Percentiles rank a stretch among this genome's conserved stretches.
Evolutionary conservation across 257 asterid species (phyloP).

Genomic region (Knoxia roxburghii): DNA sequence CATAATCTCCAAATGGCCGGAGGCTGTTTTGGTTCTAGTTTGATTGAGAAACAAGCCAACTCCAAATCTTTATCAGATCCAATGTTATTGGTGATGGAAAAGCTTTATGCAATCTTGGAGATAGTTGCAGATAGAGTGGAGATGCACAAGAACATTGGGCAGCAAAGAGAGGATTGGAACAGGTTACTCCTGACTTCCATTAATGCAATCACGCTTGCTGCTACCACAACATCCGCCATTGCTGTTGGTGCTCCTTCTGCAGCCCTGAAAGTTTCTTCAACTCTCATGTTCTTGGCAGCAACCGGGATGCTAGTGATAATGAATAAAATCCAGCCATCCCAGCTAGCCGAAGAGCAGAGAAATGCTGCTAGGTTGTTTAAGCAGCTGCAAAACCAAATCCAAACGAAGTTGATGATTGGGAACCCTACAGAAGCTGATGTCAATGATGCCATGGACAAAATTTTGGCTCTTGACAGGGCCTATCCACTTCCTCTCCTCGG

Average conservation of each 20-base stretch:
- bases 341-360: constrained; percentile 71
- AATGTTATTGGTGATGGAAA: constrained; percentile 24
- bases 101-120: constrained; percentile 50
- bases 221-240: constrained; percentile 27
- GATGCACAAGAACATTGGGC: constrained; percentile 51
- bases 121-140: constrained; percentile 56
- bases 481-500: constrained; percentile 49
- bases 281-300: constrained; percentile 31
- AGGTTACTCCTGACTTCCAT: constrained; percentile 38
- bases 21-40: too few species aligned
- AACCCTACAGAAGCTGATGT: constrained; percentile 36
- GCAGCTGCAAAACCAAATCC: constrained; percentile 44
- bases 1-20: background rate
- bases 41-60: constrained; percentile 14
- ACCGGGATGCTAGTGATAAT: constrained; percentile 28
- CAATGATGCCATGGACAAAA: constrained; percentile 43
- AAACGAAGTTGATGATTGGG: constrained; percentile 34
- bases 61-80: constrained; percentile 1
- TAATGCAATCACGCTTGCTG: constrained; percentile 46
- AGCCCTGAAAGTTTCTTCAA: constrained; percentile 25
- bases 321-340: constrained; percentile 65
- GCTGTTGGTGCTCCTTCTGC: constrained; percentile 5
- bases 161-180: constrained; percentile 58
- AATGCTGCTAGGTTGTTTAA: constrained; percentile 57
- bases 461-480: constrained; percentile 60